Conservation (phyloP, 257 asterid genomes). For the Solanum chmielewskii region DNA sequence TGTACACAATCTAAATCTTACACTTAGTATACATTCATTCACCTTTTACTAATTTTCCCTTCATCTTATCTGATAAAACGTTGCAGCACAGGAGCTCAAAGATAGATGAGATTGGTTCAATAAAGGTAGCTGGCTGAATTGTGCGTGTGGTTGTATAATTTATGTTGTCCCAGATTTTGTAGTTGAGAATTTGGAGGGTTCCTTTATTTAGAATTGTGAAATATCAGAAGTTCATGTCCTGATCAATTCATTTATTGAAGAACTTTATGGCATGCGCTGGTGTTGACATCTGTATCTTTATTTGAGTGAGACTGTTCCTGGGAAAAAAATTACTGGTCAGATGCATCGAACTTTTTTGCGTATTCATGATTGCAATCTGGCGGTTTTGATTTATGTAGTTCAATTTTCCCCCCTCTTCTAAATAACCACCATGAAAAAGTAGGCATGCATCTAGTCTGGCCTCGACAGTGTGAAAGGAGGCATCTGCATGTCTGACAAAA, state of each 20-base stretch:
- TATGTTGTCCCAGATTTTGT: slow-evolving; percentile 41
- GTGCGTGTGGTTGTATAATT: slow-evolving; percentile 22
- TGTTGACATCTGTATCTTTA: neutral
- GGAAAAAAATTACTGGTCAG: neutral
- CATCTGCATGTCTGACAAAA: neutral
- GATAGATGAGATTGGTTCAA: slow-evolving; percentile 83
- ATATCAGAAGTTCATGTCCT: neutral
- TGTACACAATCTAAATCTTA: neutral
- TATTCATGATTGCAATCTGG: neutral
- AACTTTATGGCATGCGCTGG: neutral
- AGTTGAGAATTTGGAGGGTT: slow-evolving; percentile 49
- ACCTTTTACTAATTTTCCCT: slow-evolving; percentile 2
- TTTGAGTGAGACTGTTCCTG: neutral
- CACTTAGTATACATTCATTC: neutral
- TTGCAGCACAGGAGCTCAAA: slow-evolving; percentile 95
- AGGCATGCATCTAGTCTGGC: neutral
- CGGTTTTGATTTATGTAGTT: neutral
- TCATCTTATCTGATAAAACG: slow-evolving; percentile 18
- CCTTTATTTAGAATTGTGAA: slow-evolving; percentile 17
- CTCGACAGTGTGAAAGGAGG: neutral
- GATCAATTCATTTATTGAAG: neutral
- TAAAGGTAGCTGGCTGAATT: slow-evolving; percentile 80
- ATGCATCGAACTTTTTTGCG: neutral
- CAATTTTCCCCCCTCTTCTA: neutral
- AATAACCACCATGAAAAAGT: neutral